Evolutionary conservation across 2,329 filamentous ascomycete genomes (phyloP).

Genomic region (Myriosclerotinia curreyana): DNA sequence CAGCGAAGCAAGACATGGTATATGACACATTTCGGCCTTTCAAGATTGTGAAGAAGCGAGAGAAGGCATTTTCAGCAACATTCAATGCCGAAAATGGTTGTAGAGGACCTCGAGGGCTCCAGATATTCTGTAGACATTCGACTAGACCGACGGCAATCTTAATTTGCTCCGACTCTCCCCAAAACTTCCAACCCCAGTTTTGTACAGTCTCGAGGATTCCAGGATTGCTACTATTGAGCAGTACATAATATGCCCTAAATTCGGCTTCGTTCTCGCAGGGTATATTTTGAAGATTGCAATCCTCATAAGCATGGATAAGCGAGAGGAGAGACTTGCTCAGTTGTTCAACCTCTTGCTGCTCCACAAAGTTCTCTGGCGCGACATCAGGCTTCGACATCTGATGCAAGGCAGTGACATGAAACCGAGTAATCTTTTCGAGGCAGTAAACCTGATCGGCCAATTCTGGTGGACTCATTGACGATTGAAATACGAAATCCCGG

Average conservation of each 20-base stretch:
- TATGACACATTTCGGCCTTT: conserved; percentile 58
- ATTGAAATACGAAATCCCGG: conserved; percentile 66
- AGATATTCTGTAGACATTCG: conserved; percentile 57
- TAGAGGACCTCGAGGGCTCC: conserved; percentile 56
- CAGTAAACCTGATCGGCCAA: conserved; percentile 59
- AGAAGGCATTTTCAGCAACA: conserved; percentile 49
- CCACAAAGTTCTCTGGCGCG: conserved; percentile 58
- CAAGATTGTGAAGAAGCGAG: conserved; percentile 59
- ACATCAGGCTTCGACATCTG: conserved; percentile 57
- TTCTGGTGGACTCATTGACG: conserved; percentile 53
- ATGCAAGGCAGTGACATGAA: conserved; percentile 64
- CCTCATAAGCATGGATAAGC: conserved; percentile 63
- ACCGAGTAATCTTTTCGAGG: conserved; percentile 63
- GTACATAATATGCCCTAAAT: conserved; percentile 62
- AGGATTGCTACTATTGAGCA: conserved; percentile 59
- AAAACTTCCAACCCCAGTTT: conserved; percentile 55
- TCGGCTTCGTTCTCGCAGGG: conserved; percentile 61
- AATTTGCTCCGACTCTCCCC: conserved; percentile 56
- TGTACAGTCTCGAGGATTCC: conserved; percentile 53
- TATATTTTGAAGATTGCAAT: conserved; percentile 58
- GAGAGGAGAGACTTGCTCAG: conserved; percentile 63
- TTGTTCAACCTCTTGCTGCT: conserved; percentile 67
- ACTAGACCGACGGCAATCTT: conserved; percentile 60
- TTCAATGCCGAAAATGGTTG: conserved; percentile 42
- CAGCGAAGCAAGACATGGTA: conserved; percentile 67